These are phyloP conservation scores for Pseudogymnoascus sp. DNA, from an alignment of 2,329 filamentous ascomycete genomes.

Conservation along the genomic window DNA sequence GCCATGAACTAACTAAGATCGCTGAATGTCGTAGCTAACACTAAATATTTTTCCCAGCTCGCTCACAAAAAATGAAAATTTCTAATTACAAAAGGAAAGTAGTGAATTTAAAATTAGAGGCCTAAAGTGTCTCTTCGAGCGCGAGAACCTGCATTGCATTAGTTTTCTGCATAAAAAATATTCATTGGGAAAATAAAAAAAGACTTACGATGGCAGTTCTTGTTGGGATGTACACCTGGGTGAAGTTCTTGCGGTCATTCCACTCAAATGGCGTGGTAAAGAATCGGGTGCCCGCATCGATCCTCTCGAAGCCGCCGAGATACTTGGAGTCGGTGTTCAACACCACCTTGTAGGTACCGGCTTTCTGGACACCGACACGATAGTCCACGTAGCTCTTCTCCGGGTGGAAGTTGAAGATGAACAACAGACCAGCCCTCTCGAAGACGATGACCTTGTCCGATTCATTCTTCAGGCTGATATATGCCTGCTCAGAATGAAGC, in stretches of 20 bases:
- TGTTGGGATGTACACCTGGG: constrained; percentile 83
- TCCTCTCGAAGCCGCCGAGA: constrained; percentile 72
- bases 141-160: constrained; percentile 28
- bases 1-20: background rate
- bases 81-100: constrained; percentile 3
- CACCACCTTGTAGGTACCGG: constrained; percentile 81
- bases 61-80: constrained; percentile 5
- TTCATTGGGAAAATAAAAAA: background rate
- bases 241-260: constrained; percentile 85
- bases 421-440: constrained; percentile 82
- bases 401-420: constrained; percentile 94
- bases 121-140: constrained; percentile 30
- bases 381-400: constrained; percentile 84
- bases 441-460: constrained; percentile 92
- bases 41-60: constrained; percentile 6
- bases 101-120: background rate
- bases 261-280: constrained; percentile 87
- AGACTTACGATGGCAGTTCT: constrained; percentile 71
- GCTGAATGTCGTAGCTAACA: constrained; percentile 8
- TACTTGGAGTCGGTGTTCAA: constrained; percentile 72
- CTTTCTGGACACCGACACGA: constrained; percentile 75
- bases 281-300: constrained; percentile 76
- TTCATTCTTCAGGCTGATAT: constrained; percentile 90
- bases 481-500: constrained; percentile 79
- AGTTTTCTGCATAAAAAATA: constrained; percentile 11